Evolutionary conservation across 345 rosid species (phyloP), one percentile per base, ranked within the genome.

Genomic region (Cardamine resedifolia): DNA sequence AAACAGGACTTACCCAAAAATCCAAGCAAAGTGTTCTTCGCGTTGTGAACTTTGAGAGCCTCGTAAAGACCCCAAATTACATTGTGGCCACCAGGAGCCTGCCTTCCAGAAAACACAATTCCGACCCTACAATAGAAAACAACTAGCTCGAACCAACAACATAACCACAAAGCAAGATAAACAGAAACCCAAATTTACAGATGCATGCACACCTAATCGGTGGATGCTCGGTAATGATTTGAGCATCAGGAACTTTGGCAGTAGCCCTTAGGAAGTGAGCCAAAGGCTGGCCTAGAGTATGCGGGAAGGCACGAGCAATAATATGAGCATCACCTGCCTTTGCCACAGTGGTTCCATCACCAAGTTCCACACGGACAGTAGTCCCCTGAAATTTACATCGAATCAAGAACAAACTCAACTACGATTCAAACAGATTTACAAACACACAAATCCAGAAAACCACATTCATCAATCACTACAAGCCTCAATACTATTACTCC

Each of bases 21-120:
- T 76, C 99, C 97, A 48, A 91, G 80, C 76, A 95, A 83, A 74
- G 78, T 78, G 61, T 79, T 91, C 21, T 79, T 83, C 0, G 89
- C 80, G 79, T 95, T 91, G 85, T 90, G 96, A 53, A 77, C 79
- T 74, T 91, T 84, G 62, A 95, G 90, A 63, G 97, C 99, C 47
- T 80, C 61, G 71, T 79, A 75, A 58, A 95, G 96, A 45, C 96
- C 97, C 99, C 97, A 91, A 30, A 95, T 33, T 14, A 91, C 97
- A 79, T 95, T 95, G 77, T 95, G 99, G 12, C 97, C 97, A 63
- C 96, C 99, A 38, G 99, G 97, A 59, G 97, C 93, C 64, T 95
- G 99, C 78, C 99, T 89, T 58, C 99, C 99, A 74, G 90, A 87
- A 70, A 95, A 91, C 68, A 91, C 91, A 64, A 95, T 62, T 65